These are phyloP conservation scores for Maudiozyma saulgeensis DNA, from an alignment of 805 yeast species.

Conservation along the genomic window DNA sequence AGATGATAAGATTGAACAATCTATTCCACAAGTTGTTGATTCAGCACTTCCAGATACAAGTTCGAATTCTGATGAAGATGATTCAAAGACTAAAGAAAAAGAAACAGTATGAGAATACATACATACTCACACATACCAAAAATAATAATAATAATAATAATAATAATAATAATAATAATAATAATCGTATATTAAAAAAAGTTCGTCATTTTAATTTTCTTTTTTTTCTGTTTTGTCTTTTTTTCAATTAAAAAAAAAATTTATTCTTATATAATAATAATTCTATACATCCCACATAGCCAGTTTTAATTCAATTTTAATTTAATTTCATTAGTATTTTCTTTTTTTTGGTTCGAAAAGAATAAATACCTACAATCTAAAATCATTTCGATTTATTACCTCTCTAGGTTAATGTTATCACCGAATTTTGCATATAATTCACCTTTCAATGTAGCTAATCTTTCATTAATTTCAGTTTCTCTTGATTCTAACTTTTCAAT, in stretches of 20 bases:
- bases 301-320: not conserved
- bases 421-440: slow-evolving; percentile 86
- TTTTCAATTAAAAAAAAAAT: not conserved
- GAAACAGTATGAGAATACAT: not conserved
- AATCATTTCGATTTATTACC: slow-evolving; percentile 21
- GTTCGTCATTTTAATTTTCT: not conserved
- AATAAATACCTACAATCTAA: not conserved
- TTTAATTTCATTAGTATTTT: not conserved
- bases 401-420: slow-evolving; percentile 74
- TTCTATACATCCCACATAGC: not conserved
- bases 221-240: not conserved
- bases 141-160: slow-evolving; percentile 1
- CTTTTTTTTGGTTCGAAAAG: not conserved
- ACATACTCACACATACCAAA: not conserved
- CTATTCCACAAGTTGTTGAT: slow-evolving; percentile 1
- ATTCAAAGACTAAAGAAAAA: not conserved
- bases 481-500: slow-evolving; percentile 39
- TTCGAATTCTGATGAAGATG: not conserved
- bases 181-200: not conserved
- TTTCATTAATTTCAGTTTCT: slow-evolving; percentile 43
- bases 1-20: slow-evolving; percentile 28
- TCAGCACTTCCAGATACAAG: not conserved
- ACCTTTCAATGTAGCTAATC: slow-evolving; percentile 54
- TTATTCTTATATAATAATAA: not conserved
- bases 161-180: not conserved